Base-by-base conservation (phyloP, 2,329 filamentous ascomycete genomes). In the Penicillium hesseltinei region DNA sequence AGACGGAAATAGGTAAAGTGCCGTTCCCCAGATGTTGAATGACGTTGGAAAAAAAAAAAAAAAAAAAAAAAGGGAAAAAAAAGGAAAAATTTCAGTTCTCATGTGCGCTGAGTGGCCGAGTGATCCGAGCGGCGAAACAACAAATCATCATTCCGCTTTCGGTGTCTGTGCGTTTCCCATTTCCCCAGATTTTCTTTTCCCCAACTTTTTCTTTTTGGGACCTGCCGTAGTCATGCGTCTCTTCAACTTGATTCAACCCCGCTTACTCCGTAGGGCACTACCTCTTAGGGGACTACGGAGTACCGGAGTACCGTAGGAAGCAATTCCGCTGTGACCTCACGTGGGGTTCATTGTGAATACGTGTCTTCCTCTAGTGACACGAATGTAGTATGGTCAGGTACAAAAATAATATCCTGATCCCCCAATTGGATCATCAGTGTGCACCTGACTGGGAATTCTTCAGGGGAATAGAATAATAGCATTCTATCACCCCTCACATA, bases 121-220 rank as follows among this genome's bases (percentile, higher is more conserved):
- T 23, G 44, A 61, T 60, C 65, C 65, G 63, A 65, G 29, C 53
- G 61, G 64, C 35, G 25, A 4, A 21, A 15, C 21, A 29, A 21
- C 65, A 54, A 66, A 64, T 63, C 54, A 64, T 8, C 23, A 35
- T 7, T 33, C n/a, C 11, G 11, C n/a, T 31, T 31, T 31, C 29
- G 4, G 29, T 11, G 39, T 54, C 36, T 47, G 44, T 54, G 19
- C 43, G 45, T 35, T 59, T 49, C 47, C 29, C 17, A 31, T 51
- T 67, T 66, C 65, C 65, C 65, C 65, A 65, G 65, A 66, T 66
- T 66, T 65, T 63, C 58, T 45, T n/a, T 65, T 64, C 65, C 65
- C 64, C 64, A 54, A 45, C 31, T 33, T 45, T 51, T 25, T 15
- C 9, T 21, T 15, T 35, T 35, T 35, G 38, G 38, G 38, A 39